A percentile compares a stretch with the other conserved stretches of the same genome.
These are phyloP conservation scores for Neurospora sublineolata DNA, from an alignment of 495 filamentous ascomycete genomes.

Conservation along the genomic window DNA sequence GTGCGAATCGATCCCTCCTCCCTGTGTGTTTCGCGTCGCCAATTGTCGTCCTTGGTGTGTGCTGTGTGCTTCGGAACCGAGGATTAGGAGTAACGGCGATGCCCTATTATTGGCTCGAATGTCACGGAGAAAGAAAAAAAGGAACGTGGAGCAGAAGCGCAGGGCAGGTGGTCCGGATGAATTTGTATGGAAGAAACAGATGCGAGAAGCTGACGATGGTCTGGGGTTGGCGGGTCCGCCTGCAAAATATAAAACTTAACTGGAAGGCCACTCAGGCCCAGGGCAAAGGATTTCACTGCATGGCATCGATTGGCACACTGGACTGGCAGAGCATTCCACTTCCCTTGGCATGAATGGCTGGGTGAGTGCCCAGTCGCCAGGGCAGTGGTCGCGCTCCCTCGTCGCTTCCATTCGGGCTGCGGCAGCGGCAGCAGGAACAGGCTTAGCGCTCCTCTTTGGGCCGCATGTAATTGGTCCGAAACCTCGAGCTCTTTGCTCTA, in stretches of 20 bases:
- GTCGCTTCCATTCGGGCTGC: neutral
- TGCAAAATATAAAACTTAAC: neutral
- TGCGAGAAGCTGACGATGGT: neutral
- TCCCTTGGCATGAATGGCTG: neutral
- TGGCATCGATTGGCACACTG: neutral
- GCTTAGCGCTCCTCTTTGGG: neutral
- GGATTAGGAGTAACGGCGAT: neutral
- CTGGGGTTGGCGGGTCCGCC: neutral
- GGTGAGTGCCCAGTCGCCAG: neutral
- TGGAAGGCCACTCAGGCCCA: neutral
- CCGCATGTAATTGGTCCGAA: conserved; percentile 5
- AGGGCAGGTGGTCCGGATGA: neutral
- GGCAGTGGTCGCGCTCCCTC: neutral
- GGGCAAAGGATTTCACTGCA: neutral
- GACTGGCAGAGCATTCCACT: neutral
- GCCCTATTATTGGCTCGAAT: neutral
- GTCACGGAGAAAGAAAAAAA: neutral
- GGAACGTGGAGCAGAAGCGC: neutral
- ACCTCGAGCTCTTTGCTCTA: conserved; percentile 7
- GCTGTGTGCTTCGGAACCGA: neutral
- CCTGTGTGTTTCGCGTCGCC: neutral
- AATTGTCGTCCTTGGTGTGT: neutral
- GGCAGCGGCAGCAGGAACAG: neutral
- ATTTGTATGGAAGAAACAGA: neutral
- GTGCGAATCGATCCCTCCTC: neutral